Percentiles rank a stretch among this genome's conserved stretches.
Evolutionary conservation across 2,329 filamentous ascomycete genomes (phyloP).

Genomic region (Diaporthe sp.): DNA sequence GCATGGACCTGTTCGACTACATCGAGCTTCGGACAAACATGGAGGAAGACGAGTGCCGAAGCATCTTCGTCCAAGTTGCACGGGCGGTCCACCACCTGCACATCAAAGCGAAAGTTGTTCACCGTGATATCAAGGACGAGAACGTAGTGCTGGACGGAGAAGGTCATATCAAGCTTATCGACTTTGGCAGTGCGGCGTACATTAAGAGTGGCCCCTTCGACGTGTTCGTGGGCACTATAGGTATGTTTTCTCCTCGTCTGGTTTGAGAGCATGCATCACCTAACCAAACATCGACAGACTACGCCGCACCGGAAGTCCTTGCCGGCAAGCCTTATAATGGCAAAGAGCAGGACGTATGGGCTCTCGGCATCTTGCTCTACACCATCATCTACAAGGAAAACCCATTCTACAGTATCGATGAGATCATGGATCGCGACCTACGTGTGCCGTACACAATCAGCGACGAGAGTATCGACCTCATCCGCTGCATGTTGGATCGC

Average conservation of each 20-base stretch:
- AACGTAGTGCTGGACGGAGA: conserved; percentile 97
- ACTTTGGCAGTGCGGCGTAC: conserved; percentile 98
- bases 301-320: conserved; percentile 97
- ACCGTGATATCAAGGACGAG: conserved; percentile 99
- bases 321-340: conserved; percentile 92
- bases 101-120: conserved; percentile 90
- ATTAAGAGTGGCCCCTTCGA: conserved; percentile 99
- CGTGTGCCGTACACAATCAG: conserved; percentile 90
- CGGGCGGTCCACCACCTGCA: conserved; percentile 92
- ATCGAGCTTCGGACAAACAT: conserved; percentile 97
- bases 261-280: neutral
- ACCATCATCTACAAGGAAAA: conserved; percentile 99
- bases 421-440: conserved; percentile 98
- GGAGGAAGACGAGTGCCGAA: conserved; percentile 93
- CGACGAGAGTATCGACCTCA: conserved; percentile 92
- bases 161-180: conserved; percentile 95
- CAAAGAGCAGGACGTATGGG: conserved; percentile 99
- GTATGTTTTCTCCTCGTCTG: conserved; percentile 66
- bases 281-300: conserved; percentile 72
- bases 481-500: conserved; percentile 92
- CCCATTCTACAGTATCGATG: conserved; percentile 98
- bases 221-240: conserved; percentile 98
- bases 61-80: conserved; percentile 95
- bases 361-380: conserved; percentile 94
- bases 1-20: conserved; percentile 99